Evolutionary conservation across 257 asterid genomes (phyloP).

Genomic region (Solanum corneliomulleri): DNA sequence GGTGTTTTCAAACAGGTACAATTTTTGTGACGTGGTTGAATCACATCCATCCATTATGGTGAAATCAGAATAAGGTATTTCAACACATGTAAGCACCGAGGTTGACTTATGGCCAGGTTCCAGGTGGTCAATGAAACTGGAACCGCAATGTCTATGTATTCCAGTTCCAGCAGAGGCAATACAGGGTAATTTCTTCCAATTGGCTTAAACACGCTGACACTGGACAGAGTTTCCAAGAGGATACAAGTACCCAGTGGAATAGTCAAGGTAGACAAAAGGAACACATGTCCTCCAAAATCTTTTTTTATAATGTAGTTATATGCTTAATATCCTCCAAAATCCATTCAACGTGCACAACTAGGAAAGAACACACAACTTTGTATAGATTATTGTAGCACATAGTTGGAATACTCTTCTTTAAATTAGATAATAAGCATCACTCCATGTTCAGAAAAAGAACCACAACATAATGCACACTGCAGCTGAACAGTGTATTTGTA

Average conservation of each 20-base stretch:
- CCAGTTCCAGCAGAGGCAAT: neutral
- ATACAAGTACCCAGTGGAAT: neutral
- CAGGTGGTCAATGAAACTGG: neutral
- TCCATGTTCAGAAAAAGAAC: neutral
- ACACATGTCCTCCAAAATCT: neutral
- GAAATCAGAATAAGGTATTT: neutral
- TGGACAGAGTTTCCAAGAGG: neutral
- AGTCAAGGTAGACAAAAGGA: neutral
- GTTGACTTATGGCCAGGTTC: neutral
- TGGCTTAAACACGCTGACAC: neutral
- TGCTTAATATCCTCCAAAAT: neutral
- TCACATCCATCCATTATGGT: neutral
- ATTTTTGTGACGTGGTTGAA: neutral
- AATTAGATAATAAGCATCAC: neutral
- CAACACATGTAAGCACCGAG: neutral
- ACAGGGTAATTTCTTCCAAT: neutral
- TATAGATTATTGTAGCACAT: neutral
- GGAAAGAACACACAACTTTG: neutral
- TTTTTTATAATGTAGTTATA: neutral
- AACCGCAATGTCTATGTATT: neutral
- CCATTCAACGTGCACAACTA: neutral
- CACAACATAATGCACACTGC: neutral
- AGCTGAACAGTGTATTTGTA: neutral
- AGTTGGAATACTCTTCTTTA: neutral
- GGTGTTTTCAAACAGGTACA: neutral